A percentile compares a stretch with the other conserved stretches of the same genome.
phyloP scores from a whole-genome alignment of 2,329 filamentous ascomycete species.

The Arthrobotrys sinensis region DNA sequence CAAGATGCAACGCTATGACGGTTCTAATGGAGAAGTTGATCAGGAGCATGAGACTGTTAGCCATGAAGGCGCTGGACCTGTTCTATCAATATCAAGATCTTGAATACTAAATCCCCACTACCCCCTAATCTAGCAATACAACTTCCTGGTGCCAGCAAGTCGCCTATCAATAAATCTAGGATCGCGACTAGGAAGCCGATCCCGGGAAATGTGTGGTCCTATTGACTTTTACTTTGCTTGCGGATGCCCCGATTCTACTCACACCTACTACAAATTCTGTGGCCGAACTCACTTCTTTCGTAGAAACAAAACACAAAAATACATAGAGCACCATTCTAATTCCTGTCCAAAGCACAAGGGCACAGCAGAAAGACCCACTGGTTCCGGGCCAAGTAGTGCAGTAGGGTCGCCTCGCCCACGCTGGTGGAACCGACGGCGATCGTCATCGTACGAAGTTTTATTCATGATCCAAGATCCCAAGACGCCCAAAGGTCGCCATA shows the following conservation, averaged over 20 bases:
- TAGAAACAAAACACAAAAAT: neutral
- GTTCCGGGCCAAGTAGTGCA: too few relatives aligned
- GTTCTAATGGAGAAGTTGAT: too few relatives aligned
- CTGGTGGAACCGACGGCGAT: neutral
- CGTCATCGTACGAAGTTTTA: conserved; percentile 18
- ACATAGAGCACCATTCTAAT: neutral
- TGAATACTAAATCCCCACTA: too few relatives aligned
- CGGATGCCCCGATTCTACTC: neutral
- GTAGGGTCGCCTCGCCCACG: neutral
- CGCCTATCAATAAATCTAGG: too few relatives aligned
- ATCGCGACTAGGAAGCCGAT: too few relatives aligned
- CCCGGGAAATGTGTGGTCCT: conserved; percentile 1
- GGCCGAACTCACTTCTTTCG: neutral
- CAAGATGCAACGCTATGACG: too few relatives aligned
- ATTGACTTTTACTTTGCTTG: conserved; percentile 15
- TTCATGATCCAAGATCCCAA: neutral
- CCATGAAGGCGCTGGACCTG: too few relatives aligned
- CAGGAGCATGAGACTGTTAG: too few relatives aligned
- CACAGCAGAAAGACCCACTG: neutral
- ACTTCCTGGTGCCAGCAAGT: too few relatives aligned
- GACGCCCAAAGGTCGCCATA: neutral
- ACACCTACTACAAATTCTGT: conserved; percentile 5
- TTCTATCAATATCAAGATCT: too few relatives aligned
- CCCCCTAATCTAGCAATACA: neutral
- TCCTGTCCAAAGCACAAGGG: neutral